These are phyloP conservation scores for Corymbia calophylla DNA, from an alignment of 441 rosid genomes.

Conservation along the genomic window DNA sequence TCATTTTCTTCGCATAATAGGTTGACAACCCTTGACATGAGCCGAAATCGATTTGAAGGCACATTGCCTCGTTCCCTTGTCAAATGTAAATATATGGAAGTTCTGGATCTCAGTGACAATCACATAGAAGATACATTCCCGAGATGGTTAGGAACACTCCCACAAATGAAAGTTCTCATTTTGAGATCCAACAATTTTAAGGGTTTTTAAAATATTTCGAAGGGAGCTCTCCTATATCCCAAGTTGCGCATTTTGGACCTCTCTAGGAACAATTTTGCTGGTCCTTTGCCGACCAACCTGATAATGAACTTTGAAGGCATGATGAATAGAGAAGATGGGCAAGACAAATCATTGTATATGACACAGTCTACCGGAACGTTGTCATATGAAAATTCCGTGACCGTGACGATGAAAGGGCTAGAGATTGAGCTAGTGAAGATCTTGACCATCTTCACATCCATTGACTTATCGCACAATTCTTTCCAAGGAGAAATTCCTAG, in stretches of 20 bases:
- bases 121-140: neutral
- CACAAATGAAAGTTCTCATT: accelerated
- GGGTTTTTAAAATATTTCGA: accelerated
- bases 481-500: neutral
- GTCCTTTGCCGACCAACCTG: neutral
- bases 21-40: neutral
- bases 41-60: neutral
- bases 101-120: neutral
- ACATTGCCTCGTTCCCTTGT: accelerated
- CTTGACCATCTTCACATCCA: neutral
- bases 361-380: accelerated
- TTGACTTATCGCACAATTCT: neutral
- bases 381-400: neutral
- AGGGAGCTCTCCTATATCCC: neutral
- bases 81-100: neutral
- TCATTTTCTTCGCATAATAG: neutral
- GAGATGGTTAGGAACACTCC: neutral
- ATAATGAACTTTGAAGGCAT: neutral
- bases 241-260: neutral
- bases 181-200: neutral
- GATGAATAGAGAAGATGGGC: neutral
- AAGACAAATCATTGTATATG: neutral
- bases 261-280: accelerated
- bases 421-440: neutral
- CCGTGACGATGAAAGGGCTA: accelerated